These are phyloP conservation scores for Dissoconium aciculare DNA, from an alignment of 2,329 filamentous ascomycete genomes.

Conservation along the genomic window DNA sequence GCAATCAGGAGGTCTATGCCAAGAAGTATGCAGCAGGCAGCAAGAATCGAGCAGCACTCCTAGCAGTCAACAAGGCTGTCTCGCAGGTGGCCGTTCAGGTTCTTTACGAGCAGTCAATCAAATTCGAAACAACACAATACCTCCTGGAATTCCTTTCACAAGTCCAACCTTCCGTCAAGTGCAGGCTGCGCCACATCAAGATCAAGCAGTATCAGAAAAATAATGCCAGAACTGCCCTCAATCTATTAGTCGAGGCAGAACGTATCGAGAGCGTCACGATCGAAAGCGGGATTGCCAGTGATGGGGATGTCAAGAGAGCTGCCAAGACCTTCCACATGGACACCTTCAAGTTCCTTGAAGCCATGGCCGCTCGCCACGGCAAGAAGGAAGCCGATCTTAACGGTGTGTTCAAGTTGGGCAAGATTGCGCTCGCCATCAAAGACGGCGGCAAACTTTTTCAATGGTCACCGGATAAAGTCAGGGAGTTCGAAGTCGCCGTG, in stretches of 20 bases:
- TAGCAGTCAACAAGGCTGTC: conserved; percentile 23
- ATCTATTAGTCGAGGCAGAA: conserved; percentile 20
- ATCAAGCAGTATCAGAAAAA: conserved; percentile 20
- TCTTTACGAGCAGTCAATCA: conserved; percentile 21
- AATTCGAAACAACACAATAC: conserved; percentile 20
- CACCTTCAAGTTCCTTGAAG: conserved; percentile 19
- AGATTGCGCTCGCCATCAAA: conserved; percentile 17
- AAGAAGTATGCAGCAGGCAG: conserved; percentile 20
- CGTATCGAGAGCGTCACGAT: conserved; percentile 20
- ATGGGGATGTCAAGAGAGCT: conserved; percentile 20
- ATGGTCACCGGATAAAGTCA: neutral
- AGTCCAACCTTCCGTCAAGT: conserved; percentile 11
- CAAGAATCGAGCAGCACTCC: conserved; percentile 22
- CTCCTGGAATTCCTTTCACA: conserved; percentile 22
- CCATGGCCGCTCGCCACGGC: conserved; percentile 12
- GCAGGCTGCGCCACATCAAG: conserved; percentile 15
- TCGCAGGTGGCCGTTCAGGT: conserved; percentile 17
- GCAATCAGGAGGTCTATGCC: conserved; percentile 17
- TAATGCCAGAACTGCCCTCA: conserved; percentile 20
- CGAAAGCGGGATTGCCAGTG: conserved; percentile 15
- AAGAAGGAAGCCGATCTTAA: conserved; percentile 18
- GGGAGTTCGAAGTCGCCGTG: neutral
- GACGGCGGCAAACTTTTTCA: neutral
- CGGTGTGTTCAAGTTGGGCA: conserved; percentile 18
- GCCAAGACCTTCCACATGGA: conserved; percentile 24